Evolutionary conservation across 1,284 basidiomycete genomes (phyloP).

Genomic region (Irpex sp.): DNA sequence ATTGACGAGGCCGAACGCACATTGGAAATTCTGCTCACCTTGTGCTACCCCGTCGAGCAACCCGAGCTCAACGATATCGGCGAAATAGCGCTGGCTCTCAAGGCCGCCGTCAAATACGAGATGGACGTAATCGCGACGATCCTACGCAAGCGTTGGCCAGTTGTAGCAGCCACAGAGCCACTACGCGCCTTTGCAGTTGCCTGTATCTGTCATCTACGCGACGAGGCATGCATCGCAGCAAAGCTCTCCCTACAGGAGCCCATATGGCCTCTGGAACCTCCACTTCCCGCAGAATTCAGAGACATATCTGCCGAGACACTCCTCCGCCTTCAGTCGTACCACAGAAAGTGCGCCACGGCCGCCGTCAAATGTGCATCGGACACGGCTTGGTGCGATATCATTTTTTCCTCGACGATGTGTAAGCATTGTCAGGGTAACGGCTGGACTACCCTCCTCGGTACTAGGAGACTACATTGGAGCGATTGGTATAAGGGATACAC

Average conservation of each 20-base stretch:
- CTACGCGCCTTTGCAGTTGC: conserved; percentile 11
- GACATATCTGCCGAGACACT: conserved; percentile 8
- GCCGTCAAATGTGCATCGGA: neutral
- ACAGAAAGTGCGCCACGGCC: conserved; percentile 5
- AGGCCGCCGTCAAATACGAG: conserved; percentile 16
- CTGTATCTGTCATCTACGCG: conserved; percentile 2
- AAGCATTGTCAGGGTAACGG: conserved; percentile 3
- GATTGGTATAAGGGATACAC: conserved; percentile 8
- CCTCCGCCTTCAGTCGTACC: conserved; percentile 8
- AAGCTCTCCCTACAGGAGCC: conserved; percentile 6
- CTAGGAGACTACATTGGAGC: neutral
- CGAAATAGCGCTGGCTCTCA: conserved; percentile 10
- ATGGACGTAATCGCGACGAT: conserved; percentile 5
- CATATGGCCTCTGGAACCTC: conserved; percentile 10
- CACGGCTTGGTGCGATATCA: neutral
- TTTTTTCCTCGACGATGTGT: conserved; percentile 4
- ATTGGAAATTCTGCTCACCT: conserved; percentile 17
- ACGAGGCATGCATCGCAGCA: conserved; percentile 7
- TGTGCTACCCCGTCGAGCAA: conserved; percentile 16
- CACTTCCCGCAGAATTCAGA: conserved; percentile 8
- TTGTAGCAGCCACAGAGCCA: conserved; percentile 1
- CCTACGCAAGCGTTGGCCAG: conserved; percentile 1
- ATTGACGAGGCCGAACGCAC: conserved; percentile 13
- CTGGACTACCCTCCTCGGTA: neutral
- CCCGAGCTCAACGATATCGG: conserved; percentile 9